Evolutionary conservation across 2,329 filamentous ascomycete genomes (phyloP).

Genomic region (Nemania sp.): DNA sequence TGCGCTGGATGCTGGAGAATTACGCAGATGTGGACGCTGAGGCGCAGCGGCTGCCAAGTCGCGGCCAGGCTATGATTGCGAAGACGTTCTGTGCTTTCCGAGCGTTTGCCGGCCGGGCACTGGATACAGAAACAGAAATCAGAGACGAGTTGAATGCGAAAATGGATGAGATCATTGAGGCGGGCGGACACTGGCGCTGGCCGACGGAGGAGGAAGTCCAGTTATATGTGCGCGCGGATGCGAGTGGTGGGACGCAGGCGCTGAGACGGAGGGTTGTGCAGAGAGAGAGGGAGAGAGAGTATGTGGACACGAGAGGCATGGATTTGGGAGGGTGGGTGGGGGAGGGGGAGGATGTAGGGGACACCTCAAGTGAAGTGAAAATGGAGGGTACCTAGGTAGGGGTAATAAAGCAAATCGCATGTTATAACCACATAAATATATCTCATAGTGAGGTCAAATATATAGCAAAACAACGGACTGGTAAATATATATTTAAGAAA

Average conservation of each 20-base stretch:
- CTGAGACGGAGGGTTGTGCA: constrained; percentile 26
- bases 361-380: too few relatives aligned
- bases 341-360: too few relatives aligned
- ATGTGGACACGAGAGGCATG: too few relatives aligned
- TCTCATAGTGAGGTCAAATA: too few relatives aligned
- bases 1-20: constrained; percentile 61
- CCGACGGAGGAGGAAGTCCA: constrained; percentile 37
- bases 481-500: too few relatives aligned
- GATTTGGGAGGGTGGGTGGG: too few relatives aligned
- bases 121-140: constrained; percentile 38
- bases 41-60: constrained; percentile 37
- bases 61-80: constrained; percentile 37
- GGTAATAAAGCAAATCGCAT: too few relatives aligned
- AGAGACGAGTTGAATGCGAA: constrained; percentile 24
- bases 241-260: constrained; percentile 23
- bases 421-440: too few relatives aligned
- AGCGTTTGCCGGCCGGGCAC: constrained; percentile 49
- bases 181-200: constrained; percentile 34
- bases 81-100: constrained; percentile 52
- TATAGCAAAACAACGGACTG: too few relatives aligned
- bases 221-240: constrained; percentile 31
- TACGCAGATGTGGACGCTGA: constrained; percentile 43
- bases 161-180: constrained; percentile 25
- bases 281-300: too few relatives aligned
- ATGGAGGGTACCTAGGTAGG: too few relatives aligned